Base-by-base conservation (phyloP, 2,329 filamentous ascomycete species). In the Cladophialophora bantiana region DNA sequence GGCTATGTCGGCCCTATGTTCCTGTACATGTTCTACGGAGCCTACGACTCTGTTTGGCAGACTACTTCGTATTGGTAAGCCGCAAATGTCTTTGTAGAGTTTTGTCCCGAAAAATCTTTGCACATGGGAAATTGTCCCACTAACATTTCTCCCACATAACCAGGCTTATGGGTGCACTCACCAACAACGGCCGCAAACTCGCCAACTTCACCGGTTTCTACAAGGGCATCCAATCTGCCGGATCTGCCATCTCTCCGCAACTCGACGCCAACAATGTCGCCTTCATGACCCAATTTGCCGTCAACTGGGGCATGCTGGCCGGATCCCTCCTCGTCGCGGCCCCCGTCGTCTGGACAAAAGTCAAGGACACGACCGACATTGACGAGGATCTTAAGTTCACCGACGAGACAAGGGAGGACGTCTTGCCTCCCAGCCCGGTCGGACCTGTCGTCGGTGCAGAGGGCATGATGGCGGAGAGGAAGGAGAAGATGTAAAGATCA, bases 1-100 rank as follows among this genome's bases (percentile, higher is more conserved):
- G 87, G 87, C 62, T 95, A 90, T 76, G 84, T 89, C 66, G 92
- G 90, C 0, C 91, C 91, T 12, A 92, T 96, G 87, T 92, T 96
- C 77, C 81, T 96, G 60, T 96, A 93, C 82, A 92, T 96, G 74
- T 94, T 94, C 79, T 96, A 95, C 77, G 93, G 93, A 48, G 90
- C 95, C 78, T 95, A 89, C 73, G 94, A 97, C 77, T 92, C 94
- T 52, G 87, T 89, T 62, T 97, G 93, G 90, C 94, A 98, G 82
- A 94, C 93, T 0, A 89, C 84, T 74, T 89, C 94, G 58, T 97
- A 98, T 84, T 97, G 94, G 94, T 86, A 77, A 73, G 83, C 53
- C 54, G 38, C 3, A 15, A 20, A 26, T 55, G 13, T 5, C 12
- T 42, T 42, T 12, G 40, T 42, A 12, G 12, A 12, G 12, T 42